Base-by-base conservation (phyloP, 257 asterid species). In the Nicotiana tomentosiformis region DNA sequence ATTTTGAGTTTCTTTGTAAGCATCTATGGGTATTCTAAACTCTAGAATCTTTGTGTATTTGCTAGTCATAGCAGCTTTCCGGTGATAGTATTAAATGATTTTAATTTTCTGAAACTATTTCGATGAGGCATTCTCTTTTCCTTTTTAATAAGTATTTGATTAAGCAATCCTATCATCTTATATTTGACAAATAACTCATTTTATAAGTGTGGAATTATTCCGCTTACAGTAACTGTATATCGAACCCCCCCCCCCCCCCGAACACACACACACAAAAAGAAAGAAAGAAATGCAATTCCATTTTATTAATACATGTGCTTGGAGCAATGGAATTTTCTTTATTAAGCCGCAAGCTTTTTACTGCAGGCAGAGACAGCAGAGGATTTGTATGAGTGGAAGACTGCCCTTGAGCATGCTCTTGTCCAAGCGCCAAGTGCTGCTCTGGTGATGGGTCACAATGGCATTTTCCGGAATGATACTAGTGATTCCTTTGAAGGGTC, bases 401-500 rank as follows among this genome's bases (percentile, higher is more conserved):
- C 94, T 43, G 96, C 98, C 70, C 98, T 95, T 46, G 98, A 95
- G 81, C 90, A 87, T 82, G 98, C 98, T 87, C 97, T 95, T 86
- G 92, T 91, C 30, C 98, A 93, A 90, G 97, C 97, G 51, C 98
- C 97, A 69, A 93, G 90, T 89, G 97, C 96, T 87, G 98, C 96
- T 61, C 94, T 95, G 85, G 97, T 95, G 88, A 92, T 93, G 97
- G 98, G 98, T 64, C 96, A 92, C 81, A 92, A 95, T 87, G 98
- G 97, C 87, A 93, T 95, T 81, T 93, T 95, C 74, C 93, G 92
- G 84, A 93, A 87, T 86, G 98, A 93, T 66, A 64, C 93, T 37
- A 92, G 83, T 85, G 98, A 92, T 84, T 77, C 95, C 72, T 84
- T 84, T 55, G 98, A 93, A 82, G 97, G 96, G 74, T 90, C 98